These are phyloP conservation scores for Periconia sp. DNA, from an alignment of 2,329 filamentous ascomycete species.

Conservation along the genomic window DNA sequence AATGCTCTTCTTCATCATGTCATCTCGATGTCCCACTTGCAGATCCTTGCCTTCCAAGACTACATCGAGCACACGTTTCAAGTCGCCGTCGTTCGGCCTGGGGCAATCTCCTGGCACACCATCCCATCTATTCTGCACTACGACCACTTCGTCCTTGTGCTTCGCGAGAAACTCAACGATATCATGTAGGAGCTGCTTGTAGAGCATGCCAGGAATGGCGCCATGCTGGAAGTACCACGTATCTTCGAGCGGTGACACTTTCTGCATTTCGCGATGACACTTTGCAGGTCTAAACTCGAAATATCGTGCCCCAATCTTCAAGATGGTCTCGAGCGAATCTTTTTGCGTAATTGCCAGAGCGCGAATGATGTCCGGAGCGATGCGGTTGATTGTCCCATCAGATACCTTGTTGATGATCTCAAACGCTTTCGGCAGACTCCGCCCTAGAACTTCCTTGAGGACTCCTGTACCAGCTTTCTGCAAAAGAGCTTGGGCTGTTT, in stretches of 20 bases:
- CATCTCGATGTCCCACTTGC: slow-evolving; percentile 26
- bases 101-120: slow-evolving; percentile 56
- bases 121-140: slow-evolving; percentile 59
- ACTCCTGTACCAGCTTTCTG: slow-evolving; percentile 39
- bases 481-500: slow-evolving; percentile 49
- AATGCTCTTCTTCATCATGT: slow-evolving; percentile 33
- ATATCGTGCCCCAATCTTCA: slow-evolving; percentile 57
- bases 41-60: slow-evolving; percentile 32
- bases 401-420: slow-evolving; percentile 35
- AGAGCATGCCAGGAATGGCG: slow-evolving; percentile 58
- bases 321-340: slow-evolving; percentile 52
- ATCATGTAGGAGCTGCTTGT: slow-evolving; percentile 51
- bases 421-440: slow-evolving; percentile 28
- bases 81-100: slow-evolving; percentile 50
- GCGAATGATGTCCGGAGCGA: slow-evolving; percentile 52
- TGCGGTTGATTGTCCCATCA: slow-evolving; percentile 32
- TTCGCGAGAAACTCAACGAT: slow-evolving; percentile 50
- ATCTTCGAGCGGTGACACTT: slow-evolving; percentile 48
- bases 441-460: slow-evolving; percentile 39
- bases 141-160: slow-evolving; percentile 54
- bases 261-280: slow-evolving; percentile 51
- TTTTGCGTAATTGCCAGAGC: slow-evolving; percentile 60
- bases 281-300: slow-evolving; percentile 61
- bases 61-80: slow-evolving; percentile 45
- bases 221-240: slow-evolving; percentile 59